These are phyloP conservation scores for Yamadazyma insecticola DNA, from an alignment of 805 yeast genomes.

Conservation along the genomic window DNA sequence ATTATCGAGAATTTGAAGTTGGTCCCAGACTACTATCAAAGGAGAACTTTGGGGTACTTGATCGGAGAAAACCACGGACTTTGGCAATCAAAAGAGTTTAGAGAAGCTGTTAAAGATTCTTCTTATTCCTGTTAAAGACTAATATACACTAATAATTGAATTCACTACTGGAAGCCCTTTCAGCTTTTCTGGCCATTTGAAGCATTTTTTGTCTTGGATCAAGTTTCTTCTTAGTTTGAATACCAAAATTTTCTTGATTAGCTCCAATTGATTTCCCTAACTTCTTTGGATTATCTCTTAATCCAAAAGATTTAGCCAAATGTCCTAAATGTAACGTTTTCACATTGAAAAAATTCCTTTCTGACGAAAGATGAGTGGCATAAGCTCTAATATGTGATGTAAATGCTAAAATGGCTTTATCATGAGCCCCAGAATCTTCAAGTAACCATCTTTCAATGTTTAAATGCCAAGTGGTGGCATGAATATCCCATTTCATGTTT, in stretches of 20 bases:
- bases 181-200: constrained; percentile 67
- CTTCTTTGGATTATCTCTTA: constrained; percentile 90
- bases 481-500: constrained; percentile 74
- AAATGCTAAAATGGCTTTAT: constrained; percentile 74
- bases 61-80: constrained; percentile 76
- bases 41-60: constrained; percentile 57
- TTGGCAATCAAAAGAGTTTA: constrained; percentile 42
- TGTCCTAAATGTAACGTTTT: constrained; percentile 89
- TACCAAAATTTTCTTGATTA: constrained; percentile 5
- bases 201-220: constrained; percentile 72
- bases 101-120: constrained; percentile 4
- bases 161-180: constrained; percentile 61
- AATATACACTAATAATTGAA: constrained; percentile 53
- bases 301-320: constrained; percentile 89
- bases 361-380: constrained; percentile 85
- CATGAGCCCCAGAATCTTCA: constrained; percentile 57
- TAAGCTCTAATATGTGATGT: constrained; percentile 91
- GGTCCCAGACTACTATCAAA: constrained; percentile 54
- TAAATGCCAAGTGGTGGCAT: constrained; percentile 95
- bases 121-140: neutral
- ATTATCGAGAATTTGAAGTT: constrained; percentile 65
- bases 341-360: constrained; percentile 76
- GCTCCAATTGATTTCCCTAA: constrained; percentile 47
- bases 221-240: constrained; percentile 47
- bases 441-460: constrained; percentile 84